Base-by-base conservation (phyloP, 73 alveolate species). In the Paramecium biaurelia region DNA sequence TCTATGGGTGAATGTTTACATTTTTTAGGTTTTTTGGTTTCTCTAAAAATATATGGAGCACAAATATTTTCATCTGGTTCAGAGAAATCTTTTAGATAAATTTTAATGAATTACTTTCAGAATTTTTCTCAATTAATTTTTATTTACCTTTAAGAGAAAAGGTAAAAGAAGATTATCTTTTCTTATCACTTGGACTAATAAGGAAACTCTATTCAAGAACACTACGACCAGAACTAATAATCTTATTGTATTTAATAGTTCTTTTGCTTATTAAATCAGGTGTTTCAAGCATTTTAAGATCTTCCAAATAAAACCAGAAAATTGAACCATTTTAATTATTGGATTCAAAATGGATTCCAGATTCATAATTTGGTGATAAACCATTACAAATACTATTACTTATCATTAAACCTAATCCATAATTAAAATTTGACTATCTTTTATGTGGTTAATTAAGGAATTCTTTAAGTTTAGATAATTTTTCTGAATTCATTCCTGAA, bases 391-490 rank as follows among this genome's bases (percentile, higher is more conserved):
- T 47, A 38, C 90, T 38, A 47, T 79, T 38, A 20, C 90, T 47
- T 5, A 79, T 79, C 90, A 79, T 41, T 28, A 79, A 79, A 21
- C 90, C 90, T 18, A 79, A 10, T 21, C 90, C 90, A 79, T 79
- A 79, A 43, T 32, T 30, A 14, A 26, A 24, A 47, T 45, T 41
- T 5, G 47, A 23, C 7, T 72, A 20, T 35, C 86, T n/a, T 14
- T 72, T 79, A 34, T 43, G 70, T 12, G 70, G 90, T n/a, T 38
- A 21, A 23, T 7, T 21, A 8, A 79, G 45, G 56, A 79, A 43
- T 20, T 41, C 45, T 23, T 79, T 23, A 7, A 79, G 32, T 45
- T 45, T 41, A 15, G 26, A 30, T 34, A 43, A 45, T 26, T 26
- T 41, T 4, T 79, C 70, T 24, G 6, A 15, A 79, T 79, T 21